Percentiles rank a stretch among this genome's conserved stretches.
Conservation (phyloP, 257 asterid species). For the Prunella vulgaris region DNA sequence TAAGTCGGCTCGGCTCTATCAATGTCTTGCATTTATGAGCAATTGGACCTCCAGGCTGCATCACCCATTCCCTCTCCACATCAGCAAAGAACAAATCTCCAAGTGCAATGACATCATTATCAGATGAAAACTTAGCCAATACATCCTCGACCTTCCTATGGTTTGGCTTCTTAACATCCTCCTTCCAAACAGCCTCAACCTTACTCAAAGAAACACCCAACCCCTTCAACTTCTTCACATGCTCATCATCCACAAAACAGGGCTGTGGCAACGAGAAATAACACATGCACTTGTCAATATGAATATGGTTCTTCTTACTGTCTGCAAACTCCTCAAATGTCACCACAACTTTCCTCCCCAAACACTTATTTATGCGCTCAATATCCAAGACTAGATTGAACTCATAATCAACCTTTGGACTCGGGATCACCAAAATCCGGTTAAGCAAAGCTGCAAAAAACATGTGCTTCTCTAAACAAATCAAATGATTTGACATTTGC, state of each 20-base stretch:
- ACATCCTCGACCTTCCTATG: slow-evolving; percentile 60
- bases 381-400: slow-evolving; percentile 74
- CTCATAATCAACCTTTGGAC: slow-evolving; percentile 81
- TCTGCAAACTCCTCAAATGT: slow-evolving; percentile 81
- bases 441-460: slow-evolving; percentile 83
- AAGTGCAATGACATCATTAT: slow-evolving; percentile 73
- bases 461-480: slow-evolving; percentile 96
- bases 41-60: slow-evolving; percentile 97
- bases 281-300: slow-evolving; percentile 69
- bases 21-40: slow-evolving; percentile 76
- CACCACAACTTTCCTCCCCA: slow-evolving; percentile 74
- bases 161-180: slow-evolving; percentile 83
- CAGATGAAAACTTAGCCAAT: slow-evolving; percentile 53
- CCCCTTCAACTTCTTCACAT: slow-evolving; percentile 71
- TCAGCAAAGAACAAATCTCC: slow-evolving; percentile 98
- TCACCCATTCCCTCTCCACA: slow-evolving; percentile 81
- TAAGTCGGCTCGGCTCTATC: slow-evolving; percentile 86
- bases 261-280: slow-evolving; percentile 85
- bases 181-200: slow-evolving; percentile 78
- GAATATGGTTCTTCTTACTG: slow-evolving; percentile 54
- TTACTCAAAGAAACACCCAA: slow-evolving; percentile 69
- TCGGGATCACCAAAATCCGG: slow-evolving; percentile 78
- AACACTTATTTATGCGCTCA: slow-evolving; percentile 74
- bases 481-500: slow-evolving; percentile 96
- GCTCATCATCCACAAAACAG: slow-evolving; percentile 86